phyloP scores from a whole-genome alignment of 1,284 basidiomycete genomes.

The Mycosarcoma mackinlayi region DNA sequence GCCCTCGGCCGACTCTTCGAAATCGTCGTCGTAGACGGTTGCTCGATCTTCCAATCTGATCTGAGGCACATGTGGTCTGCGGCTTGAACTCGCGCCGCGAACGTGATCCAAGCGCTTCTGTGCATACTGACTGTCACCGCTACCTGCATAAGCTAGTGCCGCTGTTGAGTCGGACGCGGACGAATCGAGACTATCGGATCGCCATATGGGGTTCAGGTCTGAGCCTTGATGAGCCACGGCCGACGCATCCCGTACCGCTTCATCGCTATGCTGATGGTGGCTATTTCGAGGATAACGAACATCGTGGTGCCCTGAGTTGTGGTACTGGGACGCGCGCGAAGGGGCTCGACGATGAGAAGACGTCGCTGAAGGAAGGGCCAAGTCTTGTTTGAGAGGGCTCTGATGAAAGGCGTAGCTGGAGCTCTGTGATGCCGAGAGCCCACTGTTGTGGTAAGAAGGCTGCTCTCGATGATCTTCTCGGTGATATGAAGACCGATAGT shows the following conservation, averaged over 20 bases:
- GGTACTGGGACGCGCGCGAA: neutral
- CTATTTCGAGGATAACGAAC: neutral
- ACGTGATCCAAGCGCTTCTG: neutral
- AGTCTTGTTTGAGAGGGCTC: neutral
- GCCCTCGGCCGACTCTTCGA: slow-evolving; percentile 27
- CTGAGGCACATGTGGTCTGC: neutral
- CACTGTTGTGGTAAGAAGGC: neutral
- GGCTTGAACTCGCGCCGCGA: neutral
- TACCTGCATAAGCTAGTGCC: slow-evolving; percentile 18
- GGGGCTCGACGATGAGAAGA: too few species aligned
- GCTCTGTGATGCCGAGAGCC: slow-evolving; percentile 1
- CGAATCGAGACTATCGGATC: slow-evolving; percentile 22
- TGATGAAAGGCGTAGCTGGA: neutral
- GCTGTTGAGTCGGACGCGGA: slow-evolving; percentile 26
- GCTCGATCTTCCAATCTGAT: slow-evolving; percentile 22
- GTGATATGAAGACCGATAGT: neutral
- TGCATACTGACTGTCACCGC: slow-evolving; percentile 20
- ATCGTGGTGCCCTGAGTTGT: neutral
- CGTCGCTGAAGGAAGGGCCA: neutral
- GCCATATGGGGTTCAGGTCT: neutral
- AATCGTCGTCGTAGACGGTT: slow-evolving; percentile 49
- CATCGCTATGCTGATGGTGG: neutral
- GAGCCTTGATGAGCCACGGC: neutral
- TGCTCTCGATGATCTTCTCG: neutral
- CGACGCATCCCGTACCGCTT: too few species aligned